Evolutionary conservation across 139 green algal genomes (phyloP).

Genomic region (Spirogloea muscicola): DNA sequence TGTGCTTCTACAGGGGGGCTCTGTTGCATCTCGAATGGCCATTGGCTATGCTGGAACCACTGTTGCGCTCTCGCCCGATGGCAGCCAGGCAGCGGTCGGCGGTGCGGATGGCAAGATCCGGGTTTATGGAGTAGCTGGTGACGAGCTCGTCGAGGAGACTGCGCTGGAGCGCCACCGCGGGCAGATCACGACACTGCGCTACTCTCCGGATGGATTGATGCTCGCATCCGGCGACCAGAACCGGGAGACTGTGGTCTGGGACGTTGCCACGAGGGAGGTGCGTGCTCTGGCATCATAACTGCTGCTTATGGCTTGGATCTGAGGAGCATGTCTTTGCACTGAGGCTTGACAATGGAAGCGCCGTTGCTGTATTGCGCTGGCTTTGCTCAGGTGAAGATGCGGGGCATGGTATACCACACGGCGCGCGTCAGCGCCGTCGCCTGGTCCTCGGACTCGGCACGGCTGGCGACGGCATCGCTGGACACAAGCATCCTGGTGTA

Average conservation of each 20-base stretch:
- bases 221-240: slow-evolving; percentile 50
- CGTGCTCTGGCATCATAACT: neutral
- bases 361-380: slow-evolving; percentile 1
- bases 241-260: slow-evolving; percentile 52
- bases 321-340: neutral
- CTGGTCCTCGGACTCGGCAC: slow-evolving; percentile 36
- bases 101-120: slow-evolving; percentile 20
- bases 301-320: neutral
- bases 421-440: slow-evolving; percentile 43
- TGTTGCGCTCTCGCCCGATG: slow-evolving; percentile 40
- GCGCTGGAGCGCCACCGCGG: slow-evolving; percentile 29
- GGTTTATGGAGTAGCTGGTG: slow-evolving; percentile 19
- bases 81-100: slow-evolving; percentile 38
- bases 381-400: slow-evolving; percentile 39
- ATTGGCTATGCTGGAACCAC: slow-evolving; percentile 24
- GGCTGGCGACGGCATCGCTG: slow-evolving; percentile 44
- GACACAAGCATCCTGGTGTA: slow-evolving; percentile 49
- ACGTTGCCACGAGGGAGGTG: slow-evolving; percentile 37
- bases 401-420: slow-evolving; percentile 47
- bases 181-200: slow-evolving; percentile 31
- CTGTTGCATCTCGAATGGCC: slow-evolving; percentile 7
- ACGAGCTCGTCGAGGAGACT: slow-evolving; percentile 14
- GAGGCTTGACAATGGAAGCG: no score
- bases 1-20: neutral
- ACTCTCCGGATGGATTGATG: slow-evolving; percentile 41